phyloP scores from a whole-genome alignment of 257 asterid species.

The Oldenlandia corymbosa region DNA sequence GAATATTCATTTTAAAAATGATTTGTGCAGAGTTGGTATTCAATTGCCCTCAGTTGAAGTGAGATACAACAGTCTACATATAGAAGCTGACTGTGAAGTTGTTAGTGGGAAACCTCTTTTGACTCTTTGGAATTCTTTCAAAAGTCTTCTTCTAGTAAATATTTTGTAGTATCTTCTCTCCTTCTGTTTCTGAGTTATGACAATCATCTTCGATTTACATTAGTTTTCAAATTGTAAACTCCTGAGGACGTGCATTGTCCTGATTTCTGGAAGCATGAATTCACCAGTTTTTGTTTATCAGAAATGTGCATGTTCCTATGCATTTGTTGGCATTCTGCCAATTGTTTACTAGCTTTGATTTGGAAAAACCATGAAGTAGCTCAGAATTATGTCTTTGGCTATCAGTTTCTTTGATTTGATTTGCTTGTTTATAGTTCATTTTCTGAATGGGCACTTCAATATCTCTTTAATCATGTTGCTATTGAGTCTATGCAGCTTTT shows the following conservation, averaged over 20 bases:
- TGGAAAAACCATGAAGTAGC: too few species aligned
- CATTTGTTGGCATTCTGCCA: too few species aligned
- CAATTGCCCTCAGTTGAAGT: slow-evolving; percentile 60
- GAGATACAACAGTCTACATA: slow-evolving; percentile 35
- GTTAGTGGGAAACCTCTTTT: slow-evolving; percentile 68
- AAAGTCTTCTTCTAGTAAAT: slow-evolving; percentile 42
- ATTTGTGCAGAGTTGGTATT: slow-evolving; percentile 52
- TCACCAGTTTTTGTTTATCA: too few species aligned
- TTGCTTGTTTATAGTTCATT: too few species aligned
- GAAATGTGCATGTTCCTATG: too few species aligned
- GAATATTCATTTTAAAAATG: neutral
- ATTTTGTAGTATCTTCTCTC: neutral
- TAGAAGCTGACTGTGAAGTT: slow-evolving; percentile 63
- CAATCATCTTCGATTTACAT: slow-evolving; percentile 24
- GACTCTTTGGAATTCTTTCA: slow-evolving; percentile 63
- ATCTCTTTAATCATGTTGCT: too few species aligned
- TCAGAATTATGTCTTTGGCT: too few species aligned
- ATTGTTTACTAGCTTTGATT: too few species aligned
- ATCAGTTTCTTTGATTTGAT: too few species aligned
- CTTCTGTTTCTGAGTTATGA: neutral
- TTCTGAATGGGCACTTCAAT: too few species aligned
- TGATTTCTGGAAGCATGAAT: too few species aligned
- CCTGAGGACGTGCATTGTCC: slow-evolving; percentile 29
- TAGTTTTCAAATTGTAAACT: slow-evolving; percentile 35
- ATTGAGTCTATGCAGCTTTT: too few species aligned